Evolutionary conservation across 2,329 filamentous ascomycete genomes (phyloP), one percentile per base, ranked within the genome.

Genomic region (Coleophoma crateriformis): DNA sequence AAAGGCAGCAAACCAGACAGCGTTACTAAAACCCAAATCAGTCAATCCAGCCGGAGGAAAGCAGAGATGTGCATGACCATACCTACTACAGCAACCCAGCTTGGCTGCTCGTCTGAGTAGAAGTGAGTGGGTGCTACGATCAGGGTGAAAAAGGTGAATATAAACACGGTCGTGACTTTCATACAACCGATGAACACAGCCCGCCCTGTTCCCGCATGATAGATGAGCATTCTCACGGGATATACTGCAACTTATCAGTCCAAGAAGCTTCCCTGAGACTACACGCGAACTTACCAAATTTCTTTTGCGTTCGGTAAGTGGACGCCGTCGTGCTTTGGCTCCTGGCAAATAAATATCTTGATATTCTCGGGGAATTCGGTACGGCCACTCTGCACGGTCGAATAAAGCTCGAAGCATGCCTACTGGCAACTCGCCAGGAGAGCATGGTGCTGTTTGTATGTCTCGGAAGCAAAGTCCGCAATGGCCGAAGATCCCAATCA

Each of bases 131-230:
- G 87, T 0, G 79, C 80, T 45, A 84, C 74, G 22, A 89, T 68
- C 46, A 85, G 68, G 55, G 74, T 76, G 59, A 88, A 88, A 57
- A 86, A 81, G 19, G 75, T 76, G 49, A 85, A 85, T 37, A 87
- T 67, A 53, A 90, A 80, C 38, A 94, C 75, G 3, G 85, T 84
- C 1, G 82, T 82, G 49, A 92, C 69, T 60, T 90, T 89, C 54
- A 88, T 66, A 61, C 82, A 79, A 45, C 85, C 87, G 42, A 92
- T 69, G 56, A 87, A 84, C 7, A 82, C 79, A 32, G 79, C 85
- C 50, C 80, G 77, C 8, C 76, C 76, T 0, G 81, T 85, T 47
- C 88, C 87, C 47, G 83, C 83, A 68, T 90, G 86, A 67, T 88
- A 95, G 54, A 95, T 78, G 57, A 90, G 75, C 27, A 91, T 63